Evolutionary conservation across 139 green algal genomes (phyloP).

Genomic region (Tetratostichococcus sp.): DNA sequence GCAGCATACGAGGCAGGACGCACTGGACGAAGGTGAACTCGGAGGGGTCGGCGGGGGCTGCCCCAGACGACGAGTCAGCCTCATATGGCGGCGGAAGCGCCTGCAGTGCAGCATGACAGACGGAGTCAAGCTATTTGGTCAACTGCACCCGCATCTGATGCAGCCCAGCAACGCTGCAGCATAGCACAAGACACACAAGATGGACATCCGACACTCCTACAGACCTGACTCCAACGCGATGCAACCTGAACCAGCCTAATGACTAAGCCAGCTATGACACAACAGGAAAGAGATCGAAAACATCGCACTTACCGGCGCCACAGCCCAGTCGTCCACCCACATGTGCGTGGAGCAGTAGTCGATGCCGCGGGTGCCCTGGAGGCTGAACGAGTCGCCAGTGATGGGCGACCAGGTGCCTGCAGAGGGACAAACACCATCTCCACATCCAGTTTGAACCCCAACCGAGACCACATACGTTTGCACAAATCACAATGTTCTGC

Average conservation of each 20-base stretch:
- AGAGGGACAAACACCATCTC: background rate
- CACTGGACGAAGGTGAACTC: background rate
- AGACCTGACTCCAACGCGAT: too few relatives aligned
- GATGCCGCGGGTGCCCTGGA: background rate
- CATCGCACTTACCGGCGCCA: background rate
- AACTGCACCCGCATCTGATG: too few relatives aligned
- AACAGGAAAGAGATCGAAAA: background rate
- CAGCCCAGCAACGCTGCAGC: too few relatives aligned
- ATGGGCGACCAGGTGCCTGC: background rate
- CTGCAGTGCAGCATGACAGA: background rate
- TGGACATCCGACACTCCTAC: too few relatives aligned
- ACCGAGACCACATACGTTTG: too few relatives aligned
- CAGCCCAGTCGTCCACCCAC: background rate
- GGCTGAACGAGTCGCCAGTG: background rate
- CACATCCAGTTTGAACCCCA: too few relatives aligned
- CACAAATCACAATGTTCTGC: too few relatives aligned
- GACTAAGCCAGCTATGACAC: background rate
- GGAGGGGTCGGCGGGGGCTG: background rate
- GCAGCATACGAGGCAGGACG: too few relatives aligned
- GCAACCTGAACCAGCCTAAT: too few relatives aligned
- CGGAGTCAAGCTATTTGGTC: too few relatives aligned
- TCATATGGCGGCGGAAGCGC: background rate
- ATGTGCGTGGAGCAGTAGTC: background rate
- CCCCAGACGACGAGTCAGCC: background rate
- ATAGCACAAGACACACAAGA: too few relatives aligned